Evolutionary conservation across 345 rosid species (phyloP), one percentile per base, ranked within the genome.

Genomic region (Populus pruinosa): DNA sequence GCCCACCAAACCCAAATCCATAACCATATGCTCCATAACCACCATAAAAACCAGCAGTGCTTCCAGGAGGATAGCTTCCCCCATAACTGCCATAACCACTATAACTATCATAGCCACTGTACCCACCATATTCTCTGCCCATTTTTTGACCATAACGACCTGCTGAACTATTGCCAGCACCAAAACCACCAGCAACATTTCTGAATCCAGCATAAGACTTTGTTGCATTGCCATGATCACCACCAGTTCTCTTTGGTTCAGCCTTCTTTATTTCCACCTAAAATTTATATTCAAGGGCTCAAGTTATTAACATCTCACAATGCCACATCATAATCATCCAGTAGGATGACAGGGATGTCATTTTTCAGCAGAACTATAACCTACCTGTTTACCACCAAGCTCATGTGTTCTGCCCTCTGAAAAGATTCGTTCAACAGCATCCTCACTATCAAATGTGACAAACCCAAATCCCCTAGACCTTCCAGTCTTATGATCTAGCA

Each of bases 21-120:
- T 82, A 85, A 53, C 89, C 88, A 76, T 86, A 87, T 71, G 79
- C 88, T 78, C 89, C 88, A 23, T 87, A 89, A 56, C 87, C 89
- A 53, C 84, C 79, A 50, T 70, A 87, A 67, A 77, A 85, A 55
- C 88, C 87, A 79, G 83, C 73, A 10, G 82, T 62, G 63, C 74
- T 74, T 71, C 81, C 87, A 77, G 77, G 67, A 77, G 77, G 70
- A 74, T 84, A 81, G 80, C 82, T 83, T 44, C 88, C 89, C 21
- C 81, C 80, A 65, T 82, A 87, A 25, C 77, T 73, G 44, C 88
- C 90, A 78, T 86, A 81, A 8, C 81, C 74, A 56, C 80, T 82
- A 73, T 88, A 88, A n/a, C 87, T 79, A 31, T 85, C 82, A 72
- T 82, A 86, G n/a, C 72, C 68, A 56, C 89, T 81, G 56, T 80